Evolutionary conservation across 2,329 filamentous ascomycete genomes (phyloP), one percentile per base, ranked within the genome.

Genomic region (Diaporthe longicolla): DNA sequence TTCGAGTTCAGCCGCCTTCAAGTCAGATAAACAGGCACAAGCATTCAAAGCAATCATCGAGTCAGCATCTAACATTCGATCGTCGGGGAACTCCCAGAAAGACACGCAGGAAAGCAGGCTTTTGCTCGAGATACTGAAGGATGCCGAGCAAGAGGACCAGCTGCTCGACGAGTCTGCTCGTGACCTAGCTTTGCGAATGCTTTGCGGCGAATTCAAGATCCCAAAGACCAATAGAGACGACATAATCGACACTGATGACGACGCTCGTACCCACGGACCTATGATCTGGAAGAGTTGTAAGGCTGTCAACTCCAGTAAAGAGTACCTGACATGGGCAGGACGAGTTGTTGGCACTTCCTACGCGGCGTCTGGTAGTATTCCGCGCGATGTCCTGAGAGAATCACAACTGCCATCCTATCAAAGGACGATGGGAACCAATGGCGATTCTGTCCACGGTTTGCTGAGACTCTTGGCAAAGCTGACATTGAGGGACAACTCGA

Each of bases 291-390:
- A 92, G 80, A 95, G 93, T 55, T 93, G 95, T 77, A 87, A 89
- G 73, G 87, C 89, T n/a, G 85, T 88, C 50, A 84, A 89, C 1
- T 86, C 93, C 21, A 93, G 91, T 72, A 85, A 89, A 35, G 89
- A 91, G 21, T 98, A 97, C 80, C 85, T 95, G 0, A 85, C 94
- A 0, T 99, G 97, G 97, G 93, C 94, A 58, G 95, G 94, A 4
- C 90, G 93, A 76, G 93, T 95, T 2, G 87, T 98, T 58, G 97
- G 97, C 10, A 90, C 95, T 80, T 92, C 94, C 0, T 98, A 95
- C 82, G 92, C 93, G 52, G 89, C 93, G 21, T 94, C 91, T 37
- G 95, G 95, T 1, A 87, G 90, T 71, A 88, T 94, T 8, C 89
- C 91, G 21, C 81, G 85, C 48, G 89, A 89, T 65, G 85, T 93